These are phyloP conservation scores for Staphylotrichum longicolle DNA, from an alignment of 495 filamentous ascomycete genomes.

Conservation along the genomic window DNA sequence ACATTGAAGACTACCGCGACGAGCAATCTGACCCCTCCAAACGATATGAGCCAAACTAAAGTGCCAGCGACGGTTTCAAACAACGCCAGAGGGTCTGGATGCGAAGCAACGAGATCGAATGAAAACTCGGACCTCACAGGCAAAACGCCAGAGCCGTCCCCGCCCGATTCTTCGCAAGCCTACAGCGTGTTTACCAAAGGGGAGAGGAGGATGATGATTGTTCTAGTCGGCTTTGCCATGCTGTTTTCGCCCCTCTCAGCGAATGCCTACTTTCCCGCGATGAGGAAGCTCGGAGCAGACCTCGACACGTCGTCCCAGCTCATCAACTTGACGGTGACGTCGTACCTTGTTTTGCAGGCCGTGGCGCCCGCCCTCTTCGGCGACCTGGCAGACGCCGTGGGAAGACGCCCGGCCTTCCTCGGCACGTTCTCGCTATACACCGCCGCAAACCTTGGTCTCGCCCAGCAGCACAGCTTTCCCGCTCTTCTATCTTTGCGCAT, in stretches of 20 bases:
- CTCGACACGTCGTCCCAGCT: not conserved
- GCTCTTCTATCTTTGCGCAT: not conserved
- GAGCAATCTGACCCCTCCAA: too few species aligned
- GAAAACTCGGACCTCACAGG: too few species aligned
- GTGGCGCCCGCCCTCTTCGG: slow-evolving; percentile 1
- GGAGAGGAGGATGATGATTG: not conserved
- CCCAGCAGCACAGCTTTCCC: not conserved
- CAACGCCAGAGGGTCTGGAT: too few species aligned
- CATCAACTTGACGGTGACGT: not conserved
- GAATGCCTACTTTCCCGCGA: not conserved
- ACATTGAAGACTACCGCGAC: too few species aligned
- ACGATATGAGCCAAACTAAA: too few species aligned
- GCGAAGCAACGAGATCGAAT: too few species aligned
- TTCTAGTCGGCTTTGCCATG: too few species aligned
- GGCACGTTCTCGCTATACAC: not conserved
- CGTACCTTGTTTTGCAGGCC: not conserved
- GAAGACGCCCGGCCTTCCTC: not conserved
- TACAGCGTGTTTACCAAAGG: not conserved
- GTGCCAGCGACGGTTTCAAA: too few species aligned
- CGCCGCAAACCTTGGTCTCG: not conserved
- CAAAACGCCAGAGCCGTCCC: not conserved
- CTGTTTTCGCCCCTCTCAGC: not conserved
- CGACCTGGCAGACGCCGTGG: not conserved
- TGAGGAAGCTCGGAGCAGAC: not conserved
- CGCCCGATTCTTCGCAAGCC: not conserved